Base-by-base conservation (phyloP, 768 basidiomycete species). In the Russula dissimulans region DNA sequence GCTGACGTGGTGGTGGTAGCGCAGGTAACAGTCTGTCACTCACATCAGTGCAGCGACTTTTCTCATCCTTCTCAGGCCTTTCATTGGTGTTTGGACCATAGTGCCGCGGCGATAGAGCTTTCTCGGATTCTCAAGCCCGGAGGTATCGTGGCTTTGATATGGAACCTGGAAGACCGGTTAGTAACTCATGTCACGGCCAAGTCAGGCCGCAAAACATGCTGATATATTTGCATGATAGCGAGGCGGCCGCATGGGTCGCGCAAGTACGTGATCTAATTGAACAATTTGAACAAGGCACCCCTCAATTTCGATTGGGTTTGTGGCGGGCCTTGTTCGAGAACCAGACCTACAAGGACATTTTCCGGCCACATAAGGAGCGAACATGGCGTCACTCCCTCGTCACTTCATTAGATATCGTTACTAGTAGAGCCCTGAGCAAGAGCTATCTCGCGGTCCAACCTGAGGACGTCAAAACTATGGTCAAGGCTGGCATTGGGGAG, bases 41-140 rank as follows among this genome's bases (percentile, higher is more conserved):
- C 44, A 5, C 29, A 67, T 22, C 46, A 65, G 26, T 15, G 56
- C 55, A 45, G 14, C 36, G 18, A 67, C 61, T 50, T 43, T 43
- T 32, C 49, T n/a, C 42, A 26, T 17, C 10, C 22, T 52, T 9
- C 9, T 44, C 59, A 95, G 85, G 95, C 95, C 15, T 97, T 86
- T 71, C 95, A 97, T 74, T 97, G 95, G 95, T 89, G 89, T 63
- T 87, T 86, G 10, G 81, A 94, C 69, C 87, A 84, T 68, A 79
- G 83, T 48, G 76, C 75, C 54, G 91, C 94, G 0, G 78, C 82
- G 18, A 72, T 72, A 0, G 94, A 97, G 69, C 89, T 95, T 66
- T 79, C 83, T 8, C 82, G 91, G 36, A 82, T 94, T 64, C 77
- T 97, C 51, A 89, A 87, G 68, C 87, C 89, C 0, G 72, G 73